Evolutionary conservation across 805 yeast species (phyloP).

Genomic region (Barnettozyma californica): DNA sequence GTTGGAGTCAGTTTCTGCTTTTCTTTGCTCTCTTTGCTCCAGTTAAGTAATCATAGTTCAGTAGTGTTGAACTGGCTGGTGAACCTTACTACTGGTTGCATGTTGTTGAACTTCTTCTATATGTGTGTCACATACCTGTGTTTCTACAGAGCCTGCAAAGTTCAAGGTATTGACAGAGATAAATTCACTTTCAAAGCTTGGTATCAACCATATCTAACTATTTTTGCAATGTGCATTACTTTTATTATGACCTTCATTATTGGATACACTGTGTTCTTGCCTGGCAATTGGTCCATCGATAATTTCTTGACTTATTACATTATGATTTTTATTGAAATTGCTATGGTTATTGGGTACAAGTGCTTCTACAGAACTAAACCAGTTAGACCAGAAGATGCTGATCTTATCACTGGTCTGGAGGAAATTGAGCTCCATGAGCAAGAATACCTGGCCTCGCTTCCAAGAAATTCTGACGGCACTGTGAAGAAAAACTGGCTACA

Average conservation of each 20-base stretch:
- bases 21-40: constrained; percentile 59
- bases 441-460: constrained; percentile 13
- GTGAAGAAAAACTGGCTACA: neutral
- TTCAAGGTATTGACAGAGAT: constrained; percentile 40
- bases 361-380: constrained; percentile 40
- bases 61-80: constrained; percentile 65
- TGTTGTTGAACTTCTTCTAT: constrained; percentile 50
- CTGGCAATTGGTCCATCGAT: constrained; percentile 61
- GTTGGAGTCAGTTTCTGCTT: constrained; percentile 50
- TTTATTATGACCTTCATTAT: constrained; percentile 48
- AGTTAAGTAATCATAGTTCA: constrained; percentile 48
- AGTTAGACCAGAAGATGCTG: constrained; percentile 43
- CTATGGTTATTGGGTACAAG: constrained; percentile 45
- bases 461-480: neutral
- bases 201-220: constrained; percentile 56
- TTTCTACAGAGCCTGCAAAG: constrained; percentile 55
- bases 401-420: constrained; percentile 39
- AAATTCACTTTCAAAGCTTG: constrained; percentile 44
- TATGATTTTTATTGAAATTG: constrained; percentile 57
- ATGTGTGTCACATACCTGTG: constrained; percentile 55
- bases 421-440: constrained; percentile 39
- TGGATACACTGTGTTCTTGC: constrained; percentile 69
- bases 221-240: constrained; percentile 40
- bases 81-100: constrained; percentile 61
- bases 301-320: constrained; percentile 66